phyloP scores from a whole-genome alignment of 768 basidiomycete genomes.

The Cystofilobasidium capitatum region DNA sequence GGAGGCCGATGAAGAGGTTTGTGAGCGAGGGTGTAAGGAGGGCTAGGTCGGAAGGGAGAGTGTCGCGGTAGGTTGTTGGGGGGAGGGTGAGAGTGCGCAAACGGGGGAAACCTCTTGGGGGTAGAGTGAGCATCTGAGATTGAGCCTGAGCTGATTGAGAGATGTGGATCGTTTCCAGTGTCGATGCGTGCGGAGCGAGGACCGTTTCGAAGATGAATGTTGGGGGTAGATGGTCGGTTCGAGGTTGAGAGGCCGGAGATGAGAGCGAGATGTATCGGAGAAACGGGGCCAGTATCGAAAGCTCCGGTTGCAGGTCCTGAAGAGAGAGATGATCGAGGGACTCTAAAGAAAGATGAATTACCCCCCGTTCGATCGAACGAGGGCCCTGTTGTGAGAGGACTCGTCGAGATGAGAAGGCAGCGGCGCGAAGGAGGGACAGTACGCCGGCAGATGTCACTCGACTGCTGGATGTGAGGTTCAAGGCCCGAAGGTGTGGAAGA shows the following conservation, averaged over 20 bases:
- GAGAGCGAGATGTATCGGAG: background rate
- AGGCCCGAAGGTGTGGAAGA: constrained; percentile 2
- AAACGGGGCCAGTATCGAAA: background rate
- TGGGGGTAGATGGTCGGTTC: background rate
- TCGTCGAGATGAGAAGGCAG: background rate
- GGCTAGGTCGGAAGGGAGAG: background rate
- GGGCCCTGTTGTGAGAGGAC: background rate
- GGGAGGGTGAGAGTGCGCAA: constrained; percentile 8
- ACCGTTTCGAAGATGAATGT: background rate
- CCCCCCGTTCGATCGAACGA: background rate
- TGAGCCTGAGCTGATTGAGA: background rate
- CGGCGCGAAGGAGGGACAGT: background rate
- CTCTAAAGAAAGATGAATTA: background rate
- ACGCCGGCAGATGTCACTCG: background rate
- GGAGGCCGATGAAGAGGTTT: constrained; percentile 2
- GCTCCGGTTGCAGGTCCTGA: background rate
- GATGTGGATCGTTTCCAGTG: constrained; percentile 10
- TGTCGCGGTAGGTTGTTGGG: background rate
- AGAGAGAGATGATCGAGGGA: constrained; percentile 1
- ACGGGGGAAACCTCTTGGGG: background rate
- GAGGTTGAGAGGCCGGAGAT: background rate
- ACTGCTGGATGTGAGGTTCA: constrained; percentile 10
- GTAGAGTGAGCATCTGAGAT: background rate
- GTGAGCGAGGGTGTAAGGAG: background rate
- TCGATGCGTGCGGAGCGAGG: background rate